phyloP scores from a whole-genome alignment of 2,329 filamentous ascomycete genomes.

The Fonsecaea pugnacius region DNA sequence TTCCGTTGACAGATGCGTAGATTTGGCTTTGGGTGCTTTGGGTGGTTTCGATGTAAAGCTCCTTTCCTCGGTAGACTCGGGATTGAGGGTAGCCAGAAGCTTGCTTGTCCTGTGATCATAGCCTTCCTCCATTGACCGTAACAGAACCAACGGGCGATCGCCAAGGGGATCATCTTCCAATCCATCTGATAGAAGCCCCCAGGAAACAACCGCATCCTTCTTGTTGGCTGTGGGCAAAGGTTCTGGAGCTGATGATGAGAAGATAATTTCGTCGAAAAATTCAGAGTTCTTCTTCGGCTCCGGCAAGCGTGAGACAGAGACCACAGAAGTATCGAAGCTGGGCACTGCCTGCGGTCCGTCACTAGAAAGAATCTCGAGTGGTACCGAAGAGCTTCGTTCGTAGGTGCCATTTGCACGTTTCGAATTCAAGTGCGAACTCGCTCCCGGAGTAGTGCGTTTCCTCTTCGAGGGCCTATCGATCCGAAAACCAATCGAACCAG shows the following conservation, averaged over 20 bases:
- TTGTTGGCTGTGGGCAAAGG: constrained; percentile 22
- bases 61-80: constrained; percentile 24
- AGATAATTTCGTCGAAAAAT: constrained; percentile 47
- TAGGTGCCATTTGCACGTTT: not conserved
- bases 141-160: constrained; percentile 34
- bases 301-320: not conserved
- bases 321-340: not conserved
- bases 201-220: not conserved
- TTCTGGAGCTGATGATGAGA: constrained; percentile 48
- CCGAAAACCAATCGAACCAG: constrained; percentile 24
- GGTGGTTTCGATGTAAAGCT: constrained; percentile 16
- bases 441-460: constrained; percentile 38
- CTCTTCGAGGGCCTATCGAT: constrained; percentile 40
- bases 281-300: not conserved
- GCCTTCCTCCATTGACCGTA: constrained; percentile 17
- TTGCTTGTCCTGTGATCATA: constrained; percentile 50
- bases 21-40: constrained; percentile 26
- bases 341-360: constrained; percentile 11
- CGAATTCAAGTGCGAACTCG: not conserved
- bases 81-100: constrained; percentile 45
- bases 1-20: constrained; percentile 30
- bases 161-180: constrained; percentile 43
- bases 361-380: constrained; percentile 33
- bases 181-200: constrained; percentile 41
- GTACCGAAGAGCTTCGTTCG: not conserved